Base-by-base conservation (phyloP, 176 grass and related monocot genomes). In the Aegilops tauschii region DNA sequence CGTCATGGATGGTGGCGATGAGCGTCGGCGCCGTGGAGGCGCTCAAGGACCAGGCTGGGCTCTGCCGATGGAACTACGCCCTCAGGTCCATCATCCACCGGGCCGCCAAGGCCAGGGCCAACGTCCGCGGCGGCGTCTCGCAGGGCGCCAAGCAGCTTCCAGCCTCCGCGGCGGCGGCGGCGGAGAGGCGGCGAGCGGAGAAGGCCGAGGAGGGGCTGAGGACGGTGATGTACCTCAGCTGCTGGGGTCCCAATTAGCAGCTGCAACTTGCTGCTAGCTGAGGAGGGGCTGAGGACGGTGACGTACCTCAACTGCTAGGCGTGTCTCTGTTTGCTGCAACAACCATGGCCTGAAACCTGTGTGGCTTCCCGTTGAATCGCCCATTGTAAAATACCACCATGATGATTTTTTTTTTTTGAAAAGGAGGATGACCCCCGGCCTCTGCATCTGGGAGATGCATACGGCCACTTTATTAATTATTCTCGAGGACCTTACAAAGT, bases 21-120 rank as follows among this genome's bases (percentile, higher is more conserved):
- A 93, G 91, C 81, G 65, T 93, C 5, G 82, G 88, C 40, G 85
- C 91, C 3, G 91, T 90, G 77, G 91, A 93, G 59, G 85, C 69
- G 1, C 76, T 93, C 50, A 97, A 97, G 85, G 91, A 96, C 70
- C 93, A 97, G 62, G 87, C 50, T 0, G 93, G 95, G 0, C 93
- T 93, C 27, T 95, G 93, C 66, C 77, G 95, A 17, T 97, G 90
- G 95, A 97, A 95, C 87, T 92, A 94, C 35, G 88, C 88, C 0
- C 23, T 94, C 27, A 54, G 84, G 1, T 90, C 88, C 5, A 6
- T 89, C 5, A 6, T 89, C 50, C 86, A 94, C 62, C 80, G 82
- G 12, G 29, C 9, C 1, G 90, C 88, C 34, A 92, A 85, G 40
- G 42, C 23, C 0, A 45, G 42, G 80, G 68, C 75, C 78, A 82